Percentiles rank a stretch among this genome's conserved stretches.
Conservation (phyloP, 108 stramenopile genomes). For the Fragilaria radians region DNA sequence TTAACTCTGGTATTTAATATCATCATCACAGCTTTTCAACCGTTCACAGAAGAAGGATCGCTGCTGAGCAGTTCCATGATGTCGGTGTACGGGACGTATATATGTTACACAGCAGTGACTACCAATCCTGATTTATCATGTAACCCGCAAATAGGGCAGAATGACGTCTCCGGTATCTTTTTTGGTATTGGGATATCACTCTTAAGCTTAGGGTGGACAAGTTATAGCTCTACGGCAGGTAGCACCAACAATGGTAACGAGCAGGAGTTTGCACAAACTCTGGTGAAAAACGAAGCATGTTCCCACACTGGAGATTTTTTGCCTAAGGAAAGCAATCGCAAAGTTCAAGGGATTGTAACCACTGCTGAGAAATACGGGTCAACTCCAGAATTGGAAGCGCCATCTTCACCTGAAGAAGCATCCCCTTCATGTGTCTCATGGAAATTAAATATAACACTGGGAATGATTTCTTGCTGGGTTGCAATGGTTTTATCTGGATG, state of each 20-base stretch:
- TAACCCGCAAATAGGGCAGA: conserved; percentile 76
- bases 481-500: conserved; percentile 90
- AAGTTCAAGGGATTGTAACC: background rate
- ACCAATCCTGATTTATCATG: conserved; percentile 73
- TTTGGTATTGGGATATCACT: conserved; percentile 73
- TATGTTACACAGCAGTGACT: conserved; percentile 73
- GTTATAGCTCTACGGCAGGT: conserved; percentile 61
- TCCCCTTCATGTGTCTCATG: conserved; percentile 25
- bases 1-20: conserved; percentile 68
- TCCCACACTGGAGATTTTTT: background rate
- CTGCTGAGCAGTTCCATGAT: conserved; percentile 79
- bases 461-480: conserved; percentile 73
- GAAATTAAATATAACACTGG: conserved; percentile 84
- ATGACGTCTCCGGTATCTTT: conserved; percentile 53
- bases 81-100: conserved; percentile 75
- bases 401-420: background rate
- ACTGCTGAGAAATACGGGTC: background rate
- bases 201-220: conserved; percentile 75
- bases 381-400: background rate
- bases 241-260: conserved; percentile 7
- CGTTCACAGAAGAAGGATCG: conserved; percentile 61
- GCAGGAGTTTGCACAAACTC: background rate
- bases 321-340: background rate
- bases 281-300: background rate
- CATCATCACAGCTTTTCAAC: conserved; percentile 50